Evolutionary conservation across 805 yeast genomes (phyloP).

Genomic region (Ogataea allantospora): DNA sequence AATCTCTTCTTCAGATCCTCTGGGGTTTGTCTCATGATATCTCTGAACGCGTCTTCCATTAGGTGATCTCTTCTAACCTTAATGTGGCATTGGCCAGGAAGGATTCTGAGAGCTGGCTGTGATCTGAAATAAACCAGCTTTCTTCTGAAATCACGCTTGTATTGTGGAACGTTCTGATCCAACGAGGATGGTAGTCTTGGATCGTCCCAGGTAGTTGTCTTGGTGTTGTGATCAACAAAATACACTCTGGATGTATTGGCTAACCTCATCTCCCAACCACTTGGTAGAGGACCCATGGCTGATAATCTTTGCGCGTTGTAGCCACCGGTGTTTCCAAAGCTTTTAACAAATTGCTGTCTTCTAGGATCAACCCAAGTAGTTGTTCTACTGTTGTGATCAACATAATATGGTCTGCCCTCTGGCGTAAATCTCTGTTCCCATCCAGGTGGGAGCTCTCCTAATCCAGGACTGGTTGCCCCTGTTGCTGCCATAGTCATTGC

Average conservation of each 20-base stretch:
- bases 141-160: conserved; percentile 97
- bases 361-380: conserved; percentile 99
- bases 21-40: conserved; percentile 97
- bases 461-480: conserved; percentile 90
- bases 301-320: conserved; percentile 98
- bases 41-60: conserved; percentile 97
- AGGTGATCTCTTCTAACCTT: conserved; percentile 96
- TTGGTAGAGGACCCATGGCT: conserved; percentile 95
- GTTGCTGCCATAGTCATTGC: conserved; percentile 59
- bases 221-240: conserved; percentile 98
- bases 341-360: conserved; percentile 96
- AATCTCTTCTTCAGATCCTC: conserved; percentile 96
- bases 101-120: conserved; percentile 94
- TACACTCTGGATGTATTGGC: conserved; percentile 98
- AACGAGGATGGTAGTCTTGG: conserved; percentile 96
- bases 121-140: conserved; percentile 96
- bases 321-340: conserved; percentile 86
- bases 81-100: conserved; percentile 98
- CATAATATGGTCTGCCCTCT: conserved; percentile 97
- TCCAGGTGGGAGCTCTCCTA: conserved; percentile 96
- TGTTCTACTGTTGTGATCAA: conserved; percentile 98
- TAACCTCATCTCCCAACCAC: conserved; percentile 99
- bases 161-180: conserved; percentile 98
- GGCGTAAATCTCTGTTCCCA: conserved; percentile 99
- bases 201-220: conserved; percentile 99